Percentiles rank a stretch among this genome's conserved stretches.
Conservation (phyloP, 2,329 filamentous ascomycete genomes). For the Colletotrichum magnum region DNA sequence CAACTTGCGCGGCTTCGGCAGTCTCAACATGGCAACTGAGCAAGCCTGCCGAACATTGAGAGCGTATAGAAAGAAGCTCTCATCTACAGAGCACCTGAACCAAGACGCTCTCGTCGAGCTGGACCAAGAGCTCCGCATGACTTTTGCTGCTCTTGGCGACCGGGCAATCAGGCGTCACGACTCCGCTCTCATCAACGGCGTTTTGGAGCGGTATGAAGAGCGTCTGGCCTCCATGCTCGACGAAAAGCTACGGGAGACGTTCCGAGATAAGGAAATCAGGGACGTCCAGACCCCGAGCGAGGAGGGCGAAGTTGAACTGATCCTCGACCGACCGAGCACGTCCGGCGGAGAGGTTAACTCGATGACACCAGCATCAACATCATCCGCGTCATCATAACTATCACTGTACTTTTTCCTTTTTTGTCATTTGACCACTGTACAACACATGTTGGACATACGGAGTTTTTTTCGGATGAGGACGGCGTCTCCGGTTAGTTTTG, state of each 20-base stretch:
- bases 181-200: slow-evolving; percentile 67
- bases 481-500: slow-evolving; percentile 28
- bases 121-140: slow-evolving; percentile 75
- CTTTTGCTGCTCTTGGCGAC: slow-evolving; percentile 72
- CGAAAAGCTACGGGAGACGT: slow-evolving; percentile 73
- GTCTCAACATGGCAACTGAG: slow-evolving; percentile 74
- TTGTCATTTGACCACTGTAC: slow-evolving; percentile 24
- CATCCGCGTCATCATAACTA: slow-evolving; percentile 24
- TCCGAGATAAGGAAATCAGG: slow-evolving; percentile 48
- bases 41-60: slow-evolving; percentile 74
- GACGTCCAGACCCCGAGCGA: slow-evolving; percentile 51
- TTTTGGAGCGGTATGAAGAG: slow-evolving; percentile 83
- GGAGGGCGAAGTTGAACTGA: slow-evolving; percentile 52
- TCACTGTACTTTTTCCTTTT: slow-evolving; percentile 39
- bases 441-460: slow-evolving; percentile 28
- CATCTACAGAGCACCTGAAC: slow-evolving; percentile 68
- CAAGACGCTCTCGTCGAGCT: slow-evolving; percentile 73
- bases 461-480: slow-evolving; percentile 16
- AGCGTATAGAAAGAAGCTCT: slow-evolving; percentile 74
- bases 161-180: slow-evolving; percentile 71
- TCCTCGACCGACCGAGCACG: slow-evolving; percentile 19
- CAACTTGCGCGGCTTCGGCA: slow-evolving; percentile 66
- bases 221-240: slow-evolving; percentile 79
- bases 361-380: slow-evolving; percentile 45
- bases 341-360: slow-evolving; percentile 22